A percentile compares a stretch with the other conserved stretches of the same genome.
These are phyloP conservation scores for Coemansia guatemalensis DNA, from an alignment of 192 early-diverging fungal species.

Conservation along the genomic window DNA sequence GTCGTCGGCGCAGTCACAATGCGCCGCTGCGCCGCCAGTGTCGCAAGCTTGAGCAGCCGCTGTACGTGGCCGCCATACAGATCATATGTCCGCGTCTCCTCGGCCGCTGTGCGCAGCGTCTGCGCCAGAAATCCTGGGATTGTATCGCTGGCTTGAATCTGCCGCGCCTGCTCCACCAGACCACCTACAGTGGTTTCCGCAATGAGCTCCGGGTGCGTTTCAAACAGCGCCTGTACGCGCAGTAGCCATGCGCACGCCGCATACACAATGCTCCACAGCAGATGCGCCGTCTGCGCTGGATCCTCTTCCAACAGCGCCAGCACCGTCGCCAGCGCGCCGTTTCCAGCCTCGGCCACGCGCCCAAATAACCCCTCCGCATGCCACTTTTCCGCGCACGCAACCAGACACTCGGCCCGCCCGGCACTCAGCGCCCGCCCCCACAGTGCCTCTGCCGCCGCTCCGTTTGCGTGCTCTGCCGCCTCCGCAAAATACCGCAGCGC, in stretches of 20 bases:
- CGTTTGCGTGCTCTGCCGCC: constrained; percentile 8
- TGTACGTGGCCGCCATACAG: constrained; percentile 2
- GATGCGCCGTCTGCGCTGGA: constrained; percentile 24
- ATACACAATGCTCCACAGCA: constrained; percentile 62
- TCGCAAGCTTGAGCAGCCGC: constrained; percentile 25
- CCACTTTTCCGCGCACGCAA: constrained; percentile 29
- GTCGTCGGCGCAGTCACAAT: constrained; percentile 23
- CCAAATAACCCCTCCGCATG: constrained; percentile 61
- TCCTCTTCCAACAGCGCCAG: neutral
- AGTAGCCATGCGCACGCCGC: constrained; percentile 56
- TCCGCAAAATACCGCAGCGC: constrained; percentile 19
- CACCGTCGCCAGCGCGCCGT: constrained; percentile 36
- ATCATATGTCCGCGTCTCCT: constrained; percentile 1
- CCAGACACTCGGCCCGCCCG: constrained; percentile 30
- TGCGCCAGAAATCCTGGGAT: constrained; percentile 22
- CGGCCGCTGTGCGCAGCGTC: constrained; percentile 2
- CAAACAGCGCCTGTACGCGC: constrained; percentile 11
- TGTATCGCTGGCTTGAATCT: neutral
- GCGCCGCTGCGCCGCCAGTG: constrained; percentile 18
- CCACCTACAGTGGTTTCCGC: neutral
- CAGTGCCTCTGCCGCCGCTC: neutral
- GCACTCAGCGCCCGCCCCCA: constrained; percentile 26
- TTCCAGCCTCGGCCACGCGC: constrained; percentile 59
- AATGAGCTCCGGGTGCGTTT: constrained; percentile 5
- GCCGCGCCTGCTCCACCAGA: neutral